Evolutionary conservation across 192 early-diverging fungal genomes (phyloP), one percentile per base, ranked within the genome.

Genomic region (Chytriomyces sp.): DNA sequence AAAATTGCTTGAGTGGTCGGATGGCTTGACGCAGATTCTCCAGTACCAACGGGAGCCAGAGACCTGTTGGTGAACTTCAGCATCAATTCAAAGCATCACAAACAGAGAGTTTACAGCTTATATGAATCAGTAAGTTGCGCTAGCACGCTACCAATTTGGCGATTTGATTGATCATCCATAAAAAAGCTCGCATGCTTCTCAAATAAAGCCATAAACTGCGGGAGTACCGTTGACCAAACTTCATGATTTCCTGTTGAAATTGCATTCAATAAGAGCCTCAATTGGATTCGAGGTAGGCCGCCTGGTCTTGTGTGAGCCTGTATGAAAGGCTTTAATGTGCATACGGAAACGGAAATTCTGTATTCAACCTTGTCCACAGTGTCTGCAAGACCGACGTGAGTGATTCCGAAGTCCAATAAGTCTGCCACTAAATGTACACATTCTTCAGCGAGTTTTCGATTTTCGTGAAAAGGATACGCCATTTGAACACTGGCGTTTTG

Each of bases 391-490:
- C 36, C 6, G 36, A 80, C 64, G 52, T 67, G 32, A 2, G 72
- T 77, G 28, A 79, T 64, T 22, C 77, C 79, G 39, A 70, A 53
- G n/a, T 81, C 77, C 19, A 84, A 38, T 32, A 81, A 53, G 26
- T 7, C n/a, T 1, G 52, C 60, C 8, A 80, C 34, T 0, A 84
- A 37, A 14, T 78, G 65, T 33, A 81, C 55, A 58, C 66, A 77
- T 44, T 81, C 82, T 52, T 81, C 70, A 39, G 73, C 78, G 14
- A 84, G 39, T 25, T 72, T 34, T 33, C 55, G 37, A 40, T 75
- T 81, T 40, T 81, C 79, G 26, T 68, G 75, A 28, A 81, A 40
- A 6, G 82, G 82, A 59, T 81, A 81, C 7, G 82, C 81, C 7
- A 83, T 75, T 25, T 77, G 76, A 14, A 83, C 69, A 3, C 49